Percentiles rank a stretch among this genome's conserved stretches.
These are phyloP conservation scores for Oemleria cerasiformis DNA, from an alignment of 306 rosid species.

Conservation along the genomic window DNA sequence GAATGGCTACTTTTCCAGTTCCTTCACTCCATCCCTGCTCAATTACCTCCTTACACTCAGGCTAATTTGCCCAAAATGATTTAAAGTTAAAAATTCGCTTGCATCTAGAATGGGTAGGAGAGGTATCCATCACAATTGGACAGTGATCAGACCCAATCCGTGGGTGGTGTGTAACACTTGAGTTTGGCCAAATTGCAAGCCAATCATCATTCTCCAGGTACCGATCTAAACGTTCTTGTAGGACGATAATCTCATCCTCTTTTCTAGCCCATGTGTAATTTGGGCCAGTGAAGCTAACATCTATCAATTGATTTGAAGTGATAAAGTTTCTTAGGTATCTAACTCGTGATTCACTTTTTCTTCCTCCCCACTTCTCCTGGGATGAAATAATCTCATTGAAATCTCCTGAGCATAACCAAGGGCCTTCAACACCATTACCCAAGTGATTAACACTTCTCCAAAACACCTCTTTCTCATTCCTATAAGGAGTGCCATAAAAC, in stretches of 20 bases:
- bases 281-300: too few relatives aligned
- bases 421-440: background rate
- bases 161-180: too few relatives aligned
- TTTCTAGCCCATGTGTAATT: too few relatives aligned
- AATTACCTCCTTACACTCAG: background rate
- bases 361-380: background rate
- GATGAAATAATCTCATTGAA: background rate
- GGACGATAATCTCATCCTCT: too few relatives aligned
- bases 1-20: background rate
- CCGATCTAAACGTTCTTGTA: too few relatives aligned
- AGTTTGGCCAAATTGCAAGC: too few relatives aligned
- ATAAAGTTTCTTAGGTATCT: background rate
- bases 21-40: background rate
- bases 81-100: background rate
- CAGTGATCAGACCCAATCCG: too few relatives aligned
- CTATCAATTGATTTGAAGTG: too few relatives aligned
- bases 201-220: too few relatives aligned
- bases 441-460: background rate
- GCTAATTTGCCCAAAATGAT: background rate
- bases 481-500: background rate
- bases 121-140: too few relatives aligned
- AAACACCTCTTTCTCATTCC: background rate
- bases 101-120: too few relatives aligned
- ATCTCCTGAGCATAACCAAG: background rate
- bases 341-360: rapidly evolving